A percentile compares a stretch with the other conserved stretches of the same genome.
Evolutionary conservation across 768 basidiomycete species (phyloP).

Genomic region (Leccinum pellstonianum): DNA sequence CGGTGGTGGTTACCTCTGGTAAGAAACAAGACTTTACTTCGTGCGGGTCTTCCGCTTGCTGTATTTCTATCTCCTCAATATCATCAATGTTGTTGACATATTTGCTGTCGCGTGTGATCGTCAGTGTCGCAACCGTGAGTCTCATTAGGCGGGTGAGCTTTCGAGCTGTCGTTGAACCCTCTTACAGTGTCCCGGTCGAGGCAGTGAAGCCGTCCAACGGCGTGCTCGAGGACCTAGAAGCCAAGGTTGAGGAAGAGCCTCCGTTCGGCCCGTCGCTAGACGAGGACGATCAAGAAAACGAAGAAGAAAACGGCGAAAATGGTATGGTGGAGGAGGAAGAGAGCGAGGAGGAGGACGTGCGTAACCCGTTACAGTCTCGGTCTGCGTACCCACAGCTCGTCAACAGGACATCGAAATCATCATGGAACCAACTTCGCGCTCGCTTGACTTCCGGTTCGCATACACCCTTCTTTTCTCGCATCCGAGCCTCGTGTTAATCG

Average conservation of each 20-base stretch:
- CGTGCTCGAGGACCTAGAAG: slow-evolving; percentile 49
- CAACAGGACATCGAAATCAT: slow-evolving; percentile 86
- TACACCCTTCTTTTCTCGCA: not conserved
- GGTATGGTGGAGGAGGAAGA: slow-evolving; percentile 42
- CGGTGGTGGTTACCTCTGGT: slow-evolving; percentile 43
- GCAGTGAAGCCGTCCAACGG: slow-evolving; percentile 46
- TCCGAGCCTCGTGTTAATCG: not conserved
- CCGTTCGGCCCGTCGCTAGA: slow-evolving; percentile 27
- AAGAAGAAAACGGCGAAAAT: slow-evolving; percentile 23
- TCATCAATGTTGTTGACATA: slow-evolving; percentile 41
- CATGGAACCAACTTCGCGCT: slow-evolving; percentile 73
- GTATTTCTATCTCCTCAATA: slow-evolving; percentile 36
- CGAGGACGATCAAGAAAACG: slow-evolving; percentile 29
- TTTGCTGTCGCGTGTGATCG: slow-evolving; percentile 39
- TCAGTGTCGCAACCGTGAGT: slow-evolving; percentile 68
- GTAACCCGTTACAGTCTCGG: slow-evolving; percentile 9
- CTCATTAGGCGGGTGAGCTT: slow-evolving; percentile 27
- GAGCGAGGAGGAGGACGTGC: slow-evolving; percentile 47
- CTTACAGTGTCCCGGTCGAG: slow-evolving; percentile 41
- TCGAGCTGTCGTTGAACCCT: slow-evolving; percentile 20
- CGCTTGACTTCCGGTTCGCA: slow-evolving; percentile 70
- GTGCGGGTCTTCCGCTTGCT: slow-evolving; percentile 23
- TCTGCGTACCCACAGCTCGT: slow-evolving; percentile 7
- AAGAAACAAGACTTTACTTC: slow-evolving; percentile 34
- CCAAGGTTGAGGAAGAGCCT: slow-evolving; percentile 40